phyloP scores from a whole-genome alignment of 805 yeast species.

The Monosporozyma yasuniensis region DNA sequence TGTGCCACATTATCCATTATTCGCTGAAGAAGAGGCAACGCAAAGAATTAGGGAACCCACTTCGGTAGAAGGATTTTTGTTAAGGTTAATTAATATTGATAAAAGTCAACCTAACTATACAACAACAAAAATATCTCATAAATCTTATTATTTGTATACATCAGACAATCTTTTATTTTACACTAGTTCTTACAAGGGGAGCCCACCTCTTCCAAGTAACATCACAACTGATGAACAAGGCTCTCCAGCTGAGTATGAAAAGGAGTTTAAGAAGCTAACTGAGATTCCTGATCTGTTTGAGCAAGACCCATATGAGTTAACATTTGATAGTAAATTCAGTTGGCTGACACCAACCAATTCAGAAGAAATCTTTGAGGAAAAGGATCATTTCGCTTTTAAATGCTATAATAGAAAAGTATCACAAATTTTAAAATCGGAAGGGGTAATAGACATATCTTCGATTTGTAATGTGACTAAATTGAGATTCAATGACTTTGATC shows the following conservation, averaged over 20 bases:
- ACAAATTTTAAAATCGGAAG: conserved; percentile 48
- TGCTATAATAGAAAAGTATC: conserved; percentile 57
- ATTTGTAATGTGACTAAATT: conserved; percentile 35
- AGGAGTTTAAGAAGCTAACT: conserved; percentile 13
- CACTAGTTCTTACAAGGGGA: conserved; percentile 43
- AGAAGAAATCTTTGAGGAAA: conserved; percentile 34
- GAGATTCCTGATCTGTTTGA: conserved; percentile 34
- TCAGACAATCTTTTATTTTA: conserved; percentile 53
- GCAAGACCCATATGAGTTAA: conserved; percentile 48
- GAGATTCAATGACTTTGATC: conserved; percentile 17
- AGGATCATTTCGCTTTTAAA: conserved; percentile 51
- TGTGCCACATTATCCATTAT: conserved; percentile 33
- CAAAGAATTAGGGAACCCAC: conserved; percentile 44
- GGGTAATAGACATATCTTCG: conserved; percentile 50
- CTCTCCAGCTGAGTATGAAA: conserved; percentile 21
- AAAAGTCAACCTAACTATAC: not conserved
- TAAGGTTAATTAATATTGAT: conserved; percentile 42
- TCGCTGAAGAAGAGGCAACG: conserved; percentile 16
- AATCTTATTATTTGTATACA: conserved; percentile 55
- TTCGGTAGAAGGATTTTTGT: conserved; percentile 76
- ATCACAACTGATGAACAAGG: conserved; percentile 18
- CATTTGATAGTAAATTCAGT: conserved; percentile 41
- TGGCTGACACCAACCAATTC: conserved; percentile 47
- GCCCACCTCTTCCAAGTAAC: conserved; percentile 49
- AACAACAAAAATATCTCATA: conserved; percentile 10